Evolutionary conservation across 2,329 filamentous ascomycete genomes (phyloP).

Genomic region (Diplodia scrobiculata): DNA sequence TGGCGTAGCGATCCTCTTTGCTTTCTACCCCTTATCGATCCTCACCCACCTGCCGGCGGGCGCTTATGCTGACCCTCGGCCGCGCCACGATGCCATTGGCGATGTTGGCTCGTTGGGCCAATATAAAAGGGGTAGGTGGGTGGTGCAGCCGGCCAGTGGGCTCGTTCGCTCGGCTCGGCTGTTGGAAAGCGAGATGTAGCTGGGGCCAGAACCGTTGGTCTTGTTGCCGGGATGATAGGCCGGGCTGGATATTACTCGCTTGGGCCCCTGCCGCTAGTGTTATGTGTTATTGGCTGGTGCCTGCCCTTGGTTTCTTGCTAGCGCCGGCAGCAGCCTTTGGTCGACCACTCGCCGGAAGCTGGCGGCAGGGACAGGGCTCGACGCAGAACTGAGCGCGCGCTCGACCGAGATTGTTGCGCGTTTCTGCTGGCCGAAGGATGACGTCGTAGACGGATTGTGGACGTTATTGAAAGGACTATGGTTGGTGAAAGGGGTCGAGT

Average conservation of each 20-base stretch:
- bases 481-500: neutral
- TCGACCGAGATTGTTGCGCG: neutral
- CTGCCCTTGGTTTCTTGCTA: neutral
- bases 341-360: neutral
- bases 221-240: no score
- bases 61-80: neutral
- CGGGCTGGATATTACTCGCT: neutral
- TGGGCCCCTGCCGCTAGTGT: neutral
- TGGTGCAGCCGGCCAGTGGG: neutral
- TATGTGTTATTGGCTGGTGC: neutral
- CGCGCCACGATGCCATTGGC: neutral
- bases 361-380: neutral
- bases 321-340: neutral
- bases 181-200: neutral
- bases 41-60: neutral
- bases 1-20: neutral
- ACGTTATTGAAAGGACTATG: neutral
- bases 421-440: neutral
- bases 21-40: neutral
- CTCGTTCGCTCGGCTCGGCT: slow-evolving; percentile 1
- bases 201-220: neutral
- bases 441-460: neutral
- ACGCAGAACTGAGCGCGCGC: neutral
- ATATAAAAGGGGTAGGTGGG: slow-evolving; percentile 2
- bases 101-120: neutral